A percentile compares a stretch with the other conserved stretches of the same genome.
These are phyloP conservation scores for Yarrowia deformans DNA, from an alignment of 805 yeast species.

Conservation along the genomic window DNA sequence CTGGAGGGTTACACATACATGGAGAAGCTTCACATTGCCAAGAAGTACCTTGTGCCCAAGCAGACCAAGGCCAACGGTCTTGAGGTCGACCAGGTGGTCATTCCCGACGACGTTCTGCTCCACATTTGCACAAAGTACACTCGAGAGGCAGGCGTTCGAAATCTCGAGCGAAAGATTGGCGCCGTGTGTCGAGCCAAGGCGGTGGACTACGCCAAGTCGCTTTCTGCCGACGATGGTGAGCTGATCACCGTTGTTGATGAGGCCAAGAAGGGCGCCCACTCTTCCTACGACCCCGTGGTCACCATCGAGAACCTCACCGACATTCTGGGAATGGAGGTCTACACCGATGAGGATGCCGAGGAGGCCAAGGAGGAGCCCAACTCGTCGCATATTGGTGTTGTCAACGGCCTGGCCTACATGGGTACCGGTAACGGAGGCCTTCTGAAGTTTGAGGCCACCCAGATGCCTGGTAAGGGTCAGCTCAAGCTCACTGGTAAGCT, in stretches of 20 bases:
- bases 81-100: slow-evolving; percentile 53
- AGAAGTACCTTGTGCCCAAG: slow-evolving; percentile 73
- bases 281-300: slow-evolving; percentile 55
- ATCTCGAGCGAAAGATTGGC: slow-evolving; percentile 75
- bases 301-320: slow-evolving; percentile 64
- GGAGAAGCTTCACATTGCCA: slow-evolving; percentile 78
- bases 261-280: slow-evolving; percentile 4
- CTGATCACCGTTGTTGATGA: slow-evolving; percentile 25
- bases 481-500: slow-evolving; percentile 79
- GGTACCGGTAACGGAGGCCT: slow-evolving; percentile 87
- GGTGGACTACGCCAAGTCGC: slow-evolving; percentile 52
- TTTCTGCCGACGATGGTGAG: slow-evolving; percentile 21
- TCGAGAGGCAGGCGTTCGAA: slow-evolving; percentile 86
- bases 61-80: slow-evolving; percentile 76
- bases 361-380: slow-evolving; percentile 51
- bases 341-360: slow-evolving; percentile 55
- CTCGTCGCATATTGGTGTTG: slow-evolving; percentile 61
- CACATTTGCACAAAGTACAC: slow-evolving; percentile 73
- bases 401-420: slow-evolving; percentile 87
- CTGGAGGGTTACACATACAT: slow-evolving; percentile 79
- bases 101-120: slow-evolving; percentile 64
- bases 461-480: slow-evolving; percentile 58
- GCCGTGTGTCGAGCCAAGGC: slow-evolving; percentile 83
- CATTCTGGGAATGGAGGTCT: slow-evolving; percentile 72
- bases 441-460: slow-evolving; percentile 77